phyloP scores from a whole-genome alignment of 75 land plant species.

The Cupressus sempervirens region DNA sequence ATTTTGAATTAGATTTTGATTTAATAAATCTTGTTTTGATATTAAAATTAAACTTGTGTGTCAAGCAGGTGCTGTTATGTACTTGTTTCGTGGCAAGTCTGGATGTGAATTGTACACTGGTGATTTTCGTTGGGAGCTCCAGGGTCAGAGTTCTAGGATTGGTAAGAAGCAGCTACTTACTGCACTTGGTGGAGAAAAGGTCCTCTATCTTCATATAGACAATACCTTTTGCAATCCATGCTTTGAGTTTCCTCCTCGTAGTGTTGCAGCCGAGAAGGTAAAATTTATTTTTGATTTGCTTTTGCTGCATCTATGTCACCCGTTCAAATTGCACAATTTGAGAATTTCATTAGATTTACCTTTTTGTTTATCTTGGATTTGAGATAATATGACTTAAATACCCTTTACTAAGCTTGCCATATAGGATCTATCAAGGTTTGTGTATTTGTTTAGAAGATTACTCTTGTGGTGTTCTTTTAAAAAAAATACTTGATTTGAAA shows the following conservation, averaged over 20 bases:
- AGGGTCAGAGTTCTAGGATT: slow-evolving; percentile 15
- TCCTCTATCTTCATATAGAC: slow-evolving; percentile 56
- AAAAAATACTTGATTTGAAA: neutral
- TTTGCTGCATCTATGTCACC: neutral
- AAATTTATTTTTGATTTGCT: neutral
- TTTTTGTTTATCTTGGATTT: too few relatives aligned
- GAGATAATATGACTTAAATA: neutral
- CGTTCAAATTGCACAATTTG: neutral
- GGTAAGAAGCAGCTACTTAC: slow-evolving; percentile 26
- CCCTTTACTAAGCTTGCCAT: neutral
- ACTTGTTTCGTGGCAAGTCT: slow-evolving; percentile 63
- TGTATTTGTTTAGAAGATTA: neutral
- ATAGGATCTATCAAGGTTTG: neutral
- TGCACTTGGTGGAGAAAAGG: slow-evolving; percentile 30
- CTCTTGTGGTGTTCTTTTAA: neutral
- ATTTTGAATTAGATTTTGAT: neutral
- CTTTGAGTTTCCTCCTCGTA: slow-evolving; percentile 53
- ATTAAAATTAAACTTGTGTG: neutral
- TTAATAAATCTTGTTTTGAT: neutral
- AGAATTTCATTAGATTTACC: too few relatives aligned
- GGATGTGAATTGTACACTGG: slow-evolving; percentile 62
- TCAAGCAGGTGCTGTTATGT: slow-evolving; percentile 62
- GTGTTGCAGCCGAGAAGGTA: slow-evolving; percentile 60
- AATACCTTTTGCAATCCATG: slow-evolving; percentile 70
- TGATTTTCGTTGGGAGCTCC: slow-evolving; percentile 71